Evolutionary conservation across 2,329 filamentous ascomycete species (phyloP), one percentile per base, ranked within the genome.

Genomic region (Cryphonectria japonica): DNA sequence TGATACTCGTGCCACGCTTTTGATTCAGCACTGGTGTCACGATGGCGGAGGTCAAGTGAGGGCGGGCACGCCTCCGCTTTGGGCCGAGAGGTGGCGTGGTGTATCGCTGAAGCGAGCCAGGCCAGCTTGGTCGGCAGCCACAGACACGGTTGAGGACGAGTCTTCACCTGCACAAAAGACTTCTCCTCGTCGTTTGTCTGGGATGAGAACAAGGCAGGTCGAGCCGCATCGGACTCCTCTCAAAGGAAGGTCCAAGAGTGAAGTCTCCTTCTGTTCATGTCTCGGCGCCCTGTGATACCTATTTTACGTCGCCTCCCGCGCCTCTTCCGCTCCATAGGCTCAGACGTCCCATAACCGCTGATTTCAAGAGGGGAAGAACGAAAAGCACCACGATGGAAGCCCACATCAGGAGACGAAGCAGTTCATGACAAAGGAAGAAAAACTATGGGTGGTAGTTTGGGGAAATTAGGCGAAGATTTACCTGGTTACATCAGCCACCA

Each of bases 1-100:
- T 65, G 54, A 32, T 66, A 26, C 46, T 65, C 67, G 72, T 73
- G 60, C 46, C 59, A 66, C 70, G 50, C 22, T 6, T 34, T 26
- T 66, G 66, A 54, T 52, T 43, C 69, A 68, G 61, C 69, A 63
- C 26, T 71, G 39, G 72, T 73, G 66, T 52, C 29, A 73, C 72
- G 63, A 65, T 69, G 72, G 72, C 72, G 64, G 59, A 62, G 72
- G 72, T 73, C 70, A 73, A 72, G 69, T 73, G 72, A 54, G 61
- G 50, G 57, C 46, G 16, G 46, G 22, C 19, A 2, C 46, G 7
- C 46, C 19, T 16, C 29, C 37, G 37, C 37, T 34, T n/a, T 43
- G 39, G 32, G 32, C n/a, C 46, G 50, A 41, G 22, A 69, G 29
- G 67, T 64, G 71, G 71, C 69, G 52, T 65, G 8, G 50, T 57